Evolutionary conservation across 2,329 filamentous ascomycete genomes (phyloP), one percentile per base, ranked within the genome.

Genomic region (Didymellaceae sp.): DNA sequence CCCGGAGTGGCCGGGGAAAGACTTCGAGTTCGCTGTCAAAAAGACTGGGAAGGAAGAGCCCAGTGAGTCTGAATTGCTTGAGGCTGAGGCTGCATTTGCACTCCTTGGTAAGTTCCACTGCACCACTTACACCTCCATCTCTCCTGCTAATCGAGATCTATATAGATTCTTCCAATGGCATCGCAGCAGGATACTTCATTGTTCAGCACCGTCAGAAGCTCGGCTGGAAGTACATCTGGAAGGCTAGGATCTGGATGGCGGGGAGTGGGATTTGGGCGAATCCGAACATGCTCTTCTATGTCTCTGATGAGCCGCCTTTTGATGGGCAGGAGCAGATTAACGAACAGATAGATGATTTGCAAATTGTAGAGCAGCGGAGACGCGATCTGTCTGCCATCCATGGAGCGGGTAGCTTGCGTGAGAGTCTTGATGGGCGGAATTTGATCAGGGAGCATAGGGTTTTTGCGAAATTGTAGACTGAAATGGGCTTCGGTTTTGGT

Each of bases 131-230:
- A 26, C 16, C 9, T 21, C n/a, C 10, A 6, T 13, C 4, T 16
- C 14, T 9, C 9, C 18, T n/a, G n/a, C n/a, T n/a, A n/a, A n/a
- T 18, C 21, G 10, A 34, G 17, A 34, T 3, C 2, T 34, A 5
- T 3, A 6, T 7, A 59, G 54, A 51, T 6, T 57, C 57, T 5
- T 35, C 54, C 2, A 59, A 59, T 7, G 51, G 45, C 5, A 25
- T 59, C 3, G 54, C 41, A 7, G 50, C 54, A 3, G 57, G 31
- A 5, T 55, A 57, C 34, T 57, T 59, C 9, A 33, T 59, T 7
- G 44, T 55, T 1, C 57, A 59, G 21, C 57, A 55, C 10, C 51
- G 56, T 7, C 32, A 34, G 6, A 54, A 57, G 14, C 51, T 57
- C 6, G 54, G 51, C n/a, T 45, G 47, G 26, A 57, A 53, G 22